Evolutionary conservation across 176 grass and related monocot species (phyloP).

Genomic region (Oryza rufipogon): DNA sequence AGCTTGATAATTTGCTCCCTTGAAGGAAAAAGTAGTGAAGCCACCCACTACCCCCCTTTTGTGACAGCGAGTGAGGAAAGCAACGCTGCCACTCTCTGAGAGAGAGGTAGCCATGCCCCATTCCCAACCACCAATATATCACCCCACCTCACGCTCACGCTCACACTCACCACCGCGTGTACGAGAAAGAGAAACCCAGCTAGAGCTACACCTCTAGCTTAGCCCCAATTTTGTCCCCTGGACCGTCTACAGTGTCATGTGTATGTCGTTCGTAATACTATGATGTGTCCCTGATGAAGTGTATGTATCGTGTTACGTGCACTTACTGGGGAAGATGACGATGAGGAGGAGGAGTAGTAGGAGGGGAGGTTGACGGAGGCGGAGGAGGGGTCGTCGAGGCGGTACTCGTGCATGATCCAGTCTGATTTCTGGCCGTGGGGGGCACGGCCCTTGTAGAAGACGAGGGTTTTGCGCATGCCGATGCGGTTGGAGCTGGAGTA

Average conservation of each 20-base stretch:
- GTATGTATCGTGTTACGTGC: background rate
- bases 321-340: slow-evolving; percentile 51
- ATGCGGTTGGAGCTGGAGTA: slow-evolving; percentile 51
- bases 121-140: slow-evolving; percentile 30
- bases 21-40: background rate
- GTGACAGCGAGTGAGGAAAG: slow-evolving; percentile 47
- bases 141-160: background rate
- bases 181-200: slow-evolving; percentile 18
- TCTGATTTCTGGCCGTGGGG: slow-evolving; percentile 88
- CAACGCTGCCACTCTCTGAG: slow-evolving; percentile 37
- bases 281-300: no score
- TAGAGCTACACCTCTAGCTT: no score
- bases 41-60: slow-evolving; percentile 42
- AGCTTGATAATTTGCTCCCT: background rate
- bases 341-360: slow-evolving; percentile 17
- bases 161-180: background rate
- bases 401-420: slow-evolving; percentile 98
- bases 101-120: slow-evolving; percentile 8
- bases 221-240: background rate
- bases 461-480: slow-evolving; percentile 94
- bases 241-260: background rate
- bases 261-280: background rate
- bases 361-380: background rate
- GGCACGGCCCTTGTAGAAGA: slow-evolving; percentile 86
- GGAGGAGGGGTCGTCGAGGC: slow-evolving; percentile 56